These are phyloP conservation scores for Alternaria gaisen DNA, from an alignment of 2,329 filamentous ascomycete genomes.

Conservation along the genomic window DNA sequence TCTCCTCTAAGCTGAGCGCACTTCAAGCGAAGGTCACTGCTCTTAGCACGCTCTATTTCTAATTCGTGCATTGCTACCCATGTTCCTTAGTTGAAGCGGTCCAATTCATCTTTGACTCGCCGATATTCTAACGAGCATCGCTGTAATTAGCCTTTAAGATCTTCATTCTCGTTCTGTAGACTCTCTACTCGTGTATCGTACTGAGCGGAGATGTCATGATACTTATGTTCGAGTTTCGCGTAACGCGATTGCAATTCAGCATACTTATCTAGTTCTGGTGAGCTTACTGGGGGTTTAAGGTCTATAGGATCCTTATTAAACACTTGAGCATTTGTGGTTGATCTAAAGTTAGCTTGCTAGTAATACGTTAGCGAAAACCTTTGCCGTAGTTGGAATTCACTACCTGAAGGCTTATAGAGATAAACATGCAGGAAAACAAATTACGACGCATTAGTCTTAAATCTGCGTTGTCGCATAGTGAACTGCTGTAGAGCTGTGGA, in stretches of 20 bases:
- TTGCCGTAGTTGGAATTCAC: conserved; percentile 5
- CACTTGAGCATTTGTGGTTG: conserved; percentile 5
- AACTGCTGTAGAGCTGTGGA: conserved; percentile 11
- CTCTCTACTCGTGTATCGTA: neutral
- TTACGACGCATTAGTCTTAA: conserved; percentile 14
- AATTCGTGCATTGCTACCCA: no score
- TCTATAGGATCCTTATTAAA: no score
- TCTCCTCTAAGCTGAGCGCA: neutral
- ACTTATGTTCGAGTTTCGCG: neutral
- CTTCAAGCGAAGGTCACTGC: neutral
- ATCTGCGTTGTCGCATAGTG: conserved; percentile 1
- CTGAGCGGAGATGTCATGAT: neutral
- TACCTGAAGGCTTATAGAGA: conserved; percentile 7
- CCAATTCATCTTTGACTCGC: neutral
- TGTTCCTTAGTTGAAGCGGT: neutral
- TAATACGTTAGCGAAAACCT: conserved; percentile 5
- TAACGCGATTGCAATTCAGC: neutral
- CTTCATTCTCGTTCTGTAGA: neutral
- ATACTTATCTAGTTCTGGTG: neutral
- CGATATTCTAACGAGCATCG: neutral
- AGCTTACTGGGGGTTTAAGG: no score
- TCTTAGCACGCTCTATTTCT: no score
- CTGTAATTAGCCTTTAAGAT: neutral
- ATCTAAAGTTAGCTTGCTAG: conserved; percentile 12
- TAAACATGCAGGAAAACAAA: conserved; percentile 21